These are phyloP conservation scores for Climacium dendroides DNA, from an alignment of 225 moss, liverwort and hornwort species.

Conservation along the genomic window DNA sequence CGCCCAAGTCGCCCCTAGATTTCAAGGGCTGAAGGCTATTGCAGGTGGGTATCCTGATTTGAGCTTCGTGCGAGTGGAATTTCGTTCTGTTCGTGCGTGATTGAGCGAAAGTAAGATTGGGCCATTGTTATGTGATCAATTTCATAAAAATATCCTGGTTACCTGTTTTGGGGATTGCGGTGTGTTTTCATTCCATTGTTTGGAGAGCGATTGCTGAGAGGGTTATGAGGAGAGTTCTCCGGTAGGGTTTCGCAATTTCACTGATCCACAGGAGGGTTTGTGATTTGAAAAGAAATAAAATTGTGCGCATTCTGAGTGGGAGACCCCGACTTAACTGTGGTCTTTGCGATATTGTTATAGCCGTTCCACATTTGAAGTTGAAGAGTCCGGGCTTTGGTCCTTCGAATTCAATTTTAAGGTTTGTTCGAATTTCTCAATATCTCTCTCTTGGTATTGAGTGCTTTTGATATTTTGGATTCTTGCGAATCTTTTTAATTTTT, in stretches of 20 bases:
- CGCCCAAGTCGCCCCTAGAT: background rate
- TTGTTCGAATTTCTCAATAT: background rate
- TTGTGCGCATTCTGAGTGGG: background rate
- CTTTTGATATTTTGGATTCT: background rate
- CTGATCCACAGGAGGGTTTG: background rate
- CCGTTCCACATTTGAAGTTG: background rate
- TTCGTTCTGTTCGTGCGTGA: background rate
- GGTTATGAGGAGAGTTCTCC: background rate
- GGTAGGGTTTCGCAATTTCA: background rate
- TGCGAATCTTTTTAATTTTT: background rate
- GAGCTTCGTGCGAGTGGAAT: background rate
- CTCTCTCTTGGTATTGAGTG: background rate
- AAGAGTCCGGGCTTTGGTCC: background rate
- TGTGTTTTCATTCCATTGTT: background rate
- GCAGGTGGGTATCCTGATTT: background rate
- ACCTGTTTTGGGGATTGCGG: background rate
- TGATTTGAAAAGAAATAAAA: background rate
- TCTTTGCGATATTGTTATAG: background rate
- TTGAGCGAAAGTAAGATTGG: background rate
- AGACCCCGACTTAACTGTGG: background rate
- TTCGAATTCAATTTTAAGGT: background rate
- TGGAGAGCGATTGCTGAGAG: background rate
- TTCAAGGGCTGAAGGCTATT: background rate
- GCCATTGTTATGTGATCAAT: background rate
- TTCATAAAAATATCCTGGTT: background rate